Conservation (phyloP, 495 filamentous ascomycete genomes). For the Patellaria atrata region DNA sequence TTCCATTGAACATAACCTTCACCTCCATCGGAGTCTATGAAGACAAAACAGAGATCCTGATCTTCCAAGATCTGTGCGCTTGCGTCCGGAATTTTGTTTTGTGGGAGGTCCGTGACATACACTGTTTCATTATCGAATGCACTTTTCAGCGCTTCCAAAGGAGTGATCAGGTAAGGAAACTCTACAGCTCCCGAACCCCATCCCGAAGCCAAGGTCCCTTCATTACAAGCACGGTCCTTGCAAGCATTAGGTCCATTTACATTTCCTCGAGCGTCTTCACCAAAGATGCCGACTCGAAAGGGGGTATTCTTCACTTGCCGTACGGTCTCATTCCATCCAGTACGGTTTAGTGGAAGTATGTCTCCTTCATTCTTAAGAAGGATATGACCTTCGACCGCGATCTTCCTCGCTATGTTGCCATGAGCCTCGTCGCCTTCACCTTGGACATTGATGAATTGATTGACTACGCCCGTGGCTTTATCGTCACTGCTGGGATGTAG, state of each 20-base stretch:
- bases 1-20: constrained; percentile 45
- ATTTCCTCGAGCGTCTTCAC: constrained; percentile 63
- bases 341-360: constrained; percentile 47
- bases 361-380: constrained; percentile 64
- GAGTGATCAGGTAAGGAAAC: constrained; percentile 67
- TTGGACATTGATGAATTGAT: constrained; percentile 61
- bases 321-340: constrained; percentile 30
- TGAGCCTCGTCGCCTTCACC: constrained; percentile 48
- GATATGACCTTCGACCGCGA: constrained; percentile 75
- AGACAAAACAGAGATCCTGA: constrained; percentile 54
- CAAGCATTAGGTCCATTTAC: constrained; percentile 60
- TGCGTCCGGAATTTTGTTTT: constrained; percentile 37
- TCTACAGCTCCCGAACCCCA: constrained; percentile 89
- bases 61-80: constrained; percentile 32
- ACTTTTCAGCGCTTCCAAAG: constrained; percentile 47
- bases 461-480: constrained; percentile 47
- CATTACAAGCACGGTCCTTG: constrained; percentile 62
- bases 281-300: constrained; percentile 60
- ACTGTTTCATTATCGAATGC: constrained; percentile 47
- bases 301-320: constrained; percentile 27
- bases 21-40: constrained; percentile 46
- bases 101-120: constrained; percentile 42
- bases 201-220: constrained; percentile 69
- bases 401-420: constrained; percentile 48
- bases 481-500: constrained; percentile 50